Percentiles rank a stretch among this genome's conserved stretches.
These are phyloP conservation scores for Gracilariopsis chorda DNA, from an alignment of 23 red algal species.

Conservation along the genomic window DNA sequence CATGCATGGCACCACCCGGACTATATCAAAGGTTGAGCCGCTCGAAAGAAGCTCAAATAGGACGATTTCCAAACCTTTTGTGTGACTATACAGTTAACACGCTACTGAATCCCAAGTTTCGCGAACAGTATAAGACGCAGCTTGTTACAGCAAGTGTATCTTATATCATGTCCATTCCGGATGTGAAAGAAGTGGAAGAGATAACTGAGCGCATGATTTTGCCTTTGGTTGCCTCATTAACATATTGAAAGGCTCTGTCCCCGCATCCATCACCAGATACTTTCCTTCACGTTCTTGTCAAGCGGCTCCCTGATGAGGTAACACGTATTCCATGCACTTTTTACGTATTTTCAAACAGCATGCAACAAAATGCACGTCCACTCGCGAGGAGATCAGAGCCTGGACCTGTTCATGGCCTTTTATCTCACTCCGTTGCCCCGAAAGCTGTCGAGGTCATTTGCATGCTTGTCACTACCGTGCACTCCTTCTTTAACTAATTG, in stretches of 20 bases:
- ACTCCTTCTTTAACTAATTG: neutral
- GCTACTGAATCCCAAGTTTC: neutral
- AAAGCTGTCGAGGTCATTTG: neutral
- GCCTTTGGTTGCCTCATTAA: neutral
- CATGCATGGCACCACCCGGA: neutral
- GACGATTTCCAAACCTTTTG: neutral
- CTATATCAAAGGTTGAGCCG: neutral
- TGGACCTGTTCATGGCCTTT: neutral
- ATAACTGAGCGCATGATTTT: neutral
- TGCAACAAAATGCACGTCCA: neutral
- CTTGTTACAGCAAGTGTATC: neutral
- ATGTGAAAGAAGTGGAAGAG: neutral
- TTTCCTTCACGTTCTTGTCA: neutral
- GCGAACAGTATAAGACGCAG: neutral
- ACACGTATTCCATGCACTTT: neutral
- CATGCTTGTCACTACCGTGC: neutral
- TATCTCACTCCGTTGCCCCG: slow-evolving; percentile 1
- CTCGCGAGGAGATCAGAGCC: neutral
- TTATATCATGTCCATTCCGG: neutral
- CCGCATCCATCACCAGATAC: neutral
- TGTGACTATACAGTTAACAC: neutral
- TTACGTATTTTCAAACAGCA: neutral
- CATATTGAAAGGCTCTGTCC: neutral
- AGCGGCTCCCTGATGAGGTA: neutral
- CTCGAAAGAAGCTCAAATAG: neutral